Base-by-base conservation (phyloP, 495 filamentous ascomycete genomes). In the Xylaria venustula region DNA sequence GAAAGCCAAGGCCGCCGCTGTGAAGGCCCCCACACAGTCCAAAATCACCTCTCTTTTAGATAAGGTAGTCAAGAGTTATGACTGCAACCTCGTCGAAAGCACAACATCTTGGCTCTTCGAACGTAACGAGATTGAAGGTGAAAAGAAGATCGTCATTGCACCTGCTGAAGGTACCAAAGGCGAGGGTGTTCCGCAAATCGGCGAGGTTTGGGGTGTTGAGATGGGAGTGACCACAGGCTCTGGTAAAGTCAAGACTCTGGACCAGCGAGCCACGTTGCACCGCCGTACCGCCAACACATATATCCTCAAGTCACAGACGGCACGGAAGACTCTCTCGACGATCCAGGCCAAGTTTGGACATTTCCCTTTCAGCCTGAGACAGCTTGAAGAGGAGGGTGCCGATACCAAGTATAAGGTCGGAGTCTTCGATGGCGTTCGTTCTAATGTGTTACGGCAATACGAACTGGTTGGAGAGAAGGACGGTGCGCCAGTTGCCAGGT, bases 121-220 rank as follows among this genome's bases (percentile, higher is more conserved):
- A 65, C 89, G 90, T 70, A 96, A 98, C 75, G 94, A 98, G 73
- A 98, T 98, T 64, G 94, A 98, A 79, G 89, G 88, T 59, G 90
- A 90, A 81, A 98, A 98, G 87, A 97, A 96, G 86, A 95, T 98
- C 71, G 94, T 98, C 53, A 78, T 98, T 25, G 82, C 90, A 19
- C 92, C 95, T 30, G 89, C 88, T 53, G 90, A 96, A 69, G 85
- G 84, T 54, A 87, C 90, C 68, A 96, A 94, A 78, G 92, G 92
- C 49, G 94, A 98, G 68, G 94, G 94, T 64, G 71, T 85, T 42
- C 91, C 94, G 40, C 94, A 96, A 66, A 81, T 97, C 52, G 91
- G 91, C 63, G 94, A 98, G 70, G 93, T 94, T 64, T 98, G 94
- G 94, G 94, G 94, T 73, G 91, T 98, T 34, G 94, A 98, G 81